phyloP scores from a whole-genome alignment of 495 filamentous ascomycete species.

The Xylona heveae region DNA sequence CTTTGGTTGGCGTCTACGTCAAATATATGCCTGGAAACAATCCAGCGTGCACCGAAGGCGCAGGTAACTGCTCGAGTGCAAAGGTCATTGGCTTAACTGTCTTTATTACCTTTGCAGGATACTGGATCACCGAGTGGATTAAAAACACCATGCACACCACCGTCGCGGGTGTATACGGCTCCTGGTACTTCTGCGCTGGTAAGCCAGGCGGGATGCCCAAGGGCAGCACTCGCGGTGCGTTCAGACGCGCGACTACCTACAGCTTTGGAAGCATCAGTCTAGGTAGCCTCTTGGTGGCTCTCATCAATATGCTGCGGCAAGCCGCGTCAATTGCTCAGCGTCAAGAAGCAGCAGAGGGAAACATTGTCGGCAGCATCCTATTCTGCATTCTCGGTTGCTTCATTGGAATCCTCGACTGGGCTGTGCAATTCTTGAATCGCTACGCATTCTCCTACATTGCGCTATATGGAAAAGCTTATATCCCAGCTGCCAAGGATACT shows the following conservation, averaged over 20 bases:
- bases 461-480: constrained; percentile 71
- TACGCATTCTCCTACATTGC: constrained; percentile 90
- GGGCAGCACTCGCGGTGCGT: constrained; percentile 54
- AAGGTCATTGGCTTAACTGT: constrained; percentile 69
- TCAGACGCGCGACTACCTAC: constrained; percentile 62
- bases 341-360: constrained; percentile 40
- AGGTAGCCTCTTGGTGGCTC: constrained; percentile 65
- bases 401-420: constrained; percentile 65
- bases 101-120: constrained; percentile 74
- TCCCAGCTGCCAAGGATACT: constrained; percentile 69
- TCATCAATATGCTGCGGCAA: constrained; percentile 69
- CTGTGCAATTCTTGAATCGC: constrained; percentile 55
- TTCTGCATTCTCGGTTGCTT: constrained; percentile 57
- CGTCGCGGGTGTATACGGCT: constrained; percentile 73
- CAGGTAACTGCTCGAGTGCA: constrained; percentile 46
- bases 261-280: constrained; percentile 81
- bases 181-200: constrained; percentile 68
- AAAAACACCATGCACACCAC: constrained; percentile 85
- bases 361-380: constrained; percentile 39
- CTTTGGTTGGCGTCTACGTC: constrained; percentile 46
- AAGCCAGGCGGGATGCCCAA: constrained; percentile 42
- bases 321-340: constrained; percentile 50
- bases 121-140: constrained; percentile 81
- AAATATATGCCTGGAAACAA: constrained; percentile 54
- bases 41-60: constrained; percentile 38